Conservation (phyloP, 495 filamentous ascomycete species). For the Aeminium ludgeri region DNA sequence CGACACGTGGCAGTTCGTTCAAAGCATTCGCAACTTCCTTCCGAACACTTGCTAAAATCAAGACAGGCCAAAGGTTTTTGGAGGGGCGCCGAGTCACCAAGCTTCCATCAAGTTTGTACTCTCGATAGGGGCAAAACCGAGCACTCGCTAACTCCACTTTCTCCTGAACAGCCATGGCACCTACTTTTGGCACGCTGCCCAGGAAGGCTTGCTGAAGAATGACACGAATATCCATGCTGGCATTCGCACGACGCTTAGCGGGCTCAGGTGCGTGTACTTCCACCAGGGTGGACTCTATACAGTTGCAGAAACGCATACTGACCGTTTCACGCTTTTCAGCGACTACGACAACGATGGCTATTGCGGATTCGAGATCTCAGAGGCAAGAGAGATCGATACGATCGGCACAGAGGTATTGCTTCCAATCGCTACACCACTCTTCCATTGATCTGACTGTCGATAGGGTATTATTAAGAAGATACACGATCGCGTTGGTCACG, state of each 20-base stretch:
- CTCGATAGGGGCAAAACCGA: background rate
- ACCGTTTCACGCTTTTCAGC: too few species aligned
- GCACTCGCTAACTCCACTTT: background rate
- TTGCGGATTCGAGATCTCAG: slow-evolving; percentile 68
- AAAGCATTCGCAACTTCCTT: too few species aligned
- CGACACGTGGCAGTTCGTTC: too few species aligned
- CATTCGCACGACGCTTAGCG: slow-evolving; percentile 60
- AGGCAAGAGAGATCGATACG: slow-evolving; percentile 64
- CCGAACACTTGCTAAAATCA: too few species aligned
- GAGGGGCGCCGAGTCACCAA: slow-evolving; percentile 41
- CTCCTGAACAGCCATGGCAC: slow-evolving; percentile 37
- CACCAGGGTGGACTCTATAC: too few species aligned
- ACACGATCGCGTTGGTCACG: slow-evolving; percentile 47
- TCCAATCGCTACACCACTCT: too few species aligned
- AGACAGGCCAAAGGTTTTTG: slow-evolving; percentile 50
- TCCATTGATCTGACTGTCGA: too few species aligned
- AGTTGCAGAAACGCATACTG: too few species aligned
- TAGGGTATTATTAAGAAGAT: slow-evolving; percentile 63
- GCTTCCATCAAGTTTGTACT: slow-evolving; percentile 48
- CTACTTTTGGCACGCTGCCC: slow-evolving; percentile 53
- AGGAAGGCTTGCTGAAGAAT: slow-evolving; percentile 61
- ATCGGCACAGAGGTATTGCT: slow-evolving; percentile 45
- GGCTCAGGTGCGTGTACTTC: too few species aligned
- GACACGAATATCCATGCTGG: slow-evolving; percentile 76
- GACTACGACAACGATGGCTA: slow-evolving; percentile 63